A percentile compares a stretch with the other conserved stretches of the same genome.
Conservation (phyloP, 306 rosid species). For the Cucumis hystrix region DNA sequence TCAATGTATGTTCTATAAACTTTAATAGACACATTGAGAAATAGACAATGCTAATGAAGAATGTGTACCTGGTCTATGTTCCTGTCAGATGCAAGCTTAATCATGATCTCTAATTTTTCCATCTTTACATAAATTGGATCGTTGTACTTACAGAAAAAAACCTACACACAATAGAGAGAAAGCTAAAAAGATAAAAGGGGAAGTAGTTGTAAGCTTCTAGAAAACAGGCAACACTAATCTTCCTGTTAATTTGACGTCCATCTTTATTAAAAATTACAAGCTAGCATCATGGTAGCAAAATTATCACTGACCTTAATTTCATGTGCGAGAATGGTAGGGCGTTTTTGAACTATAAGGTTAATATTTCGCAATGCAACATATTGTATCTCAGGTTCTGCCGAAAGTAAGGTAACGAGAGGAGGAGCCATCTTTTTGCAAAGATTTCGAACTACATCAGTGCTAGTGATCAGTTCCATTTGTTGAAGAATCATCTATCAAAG, state of each 20-base stretch:
- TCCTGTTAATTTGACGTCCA: background rate
- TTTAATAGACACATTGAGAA: background rate
- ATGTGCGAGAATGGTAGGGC: conserved; percentile 98
- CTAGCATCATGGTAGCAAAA: conserved; percentile 7
- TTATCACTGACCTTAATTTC: conserved; percentile 74
- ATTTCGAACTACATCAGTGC: conserved; percentile 94
- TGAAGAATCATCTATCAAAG: conserved; percentile 90
- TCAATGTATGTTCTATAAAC: background rate
- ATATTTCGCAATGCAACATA: conserved; percentile 95
- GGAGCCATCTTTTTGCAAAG: conserved; percentile 99
- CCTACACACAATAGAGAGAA: conserved; percentile 32
- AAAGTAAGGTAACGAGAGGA: conserved; percentile 93
- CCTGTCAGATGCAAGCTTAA: conserved; percentile 94
- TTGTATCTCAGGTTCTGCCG: conserved; percentile 99
- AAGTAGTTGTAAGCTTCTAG: background rate
- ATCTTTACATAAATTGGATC: conserved; percentile 98
- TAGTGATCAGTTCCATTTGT: conserved; percentile 97
- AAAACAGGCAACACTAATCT: background rate
- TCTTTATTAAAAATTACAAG: background rate
- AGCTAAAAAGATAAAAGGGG: background rate
- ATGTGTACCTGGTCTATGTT: conserved; percentile 82
- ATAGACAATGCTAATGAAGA: background rate
- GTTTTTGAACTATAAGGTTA: conserved; percentile 95
- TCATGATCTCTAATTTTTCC: conserved; percentile 98
- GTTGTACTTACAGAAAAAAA: conserved; percentile 97